A percentile compares a stretch with the other conserved stretches of the same genome.
phyloP scores from a whole-genome alignment of 2,329 filamentous ascomycete genomes.

The Penicillium sp. region DNA sequence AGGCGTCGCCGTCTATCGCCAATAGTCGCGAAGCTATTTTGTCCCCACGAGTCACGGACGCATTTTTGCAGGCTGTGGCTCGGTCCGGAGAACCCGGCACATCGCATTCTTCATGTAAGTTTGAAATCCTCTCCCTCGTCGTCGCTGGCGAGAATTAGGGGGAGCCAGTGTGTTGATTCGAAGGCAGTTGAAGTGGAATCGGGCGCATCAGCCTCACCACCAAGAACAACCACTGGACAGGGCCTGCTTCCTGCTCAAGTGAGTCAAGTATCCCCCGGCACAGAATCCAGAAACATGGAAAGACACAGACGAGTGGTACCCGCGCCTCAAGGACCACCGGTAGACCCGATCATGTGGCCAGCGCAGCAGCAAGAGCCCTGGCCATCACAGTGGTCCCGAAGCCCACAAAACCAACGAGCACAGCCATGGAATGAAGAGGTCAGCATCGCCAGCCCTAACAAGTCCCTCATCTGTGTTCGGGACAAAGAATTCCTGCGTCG shows the following conservation, averaged over 20 bases:
- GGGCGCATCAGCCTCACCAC: conserved; percentile 1
- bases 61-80: conserved; percentile 32
- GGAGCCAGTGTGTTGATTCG: not conserved
- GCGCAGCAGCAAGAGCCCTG: conserved; percentile 5
- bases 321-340: not conserved
- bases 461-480: conserved; percentile 24
- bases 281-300: not conserved
- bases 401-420: conserved; percentile 4
- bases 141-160: not conserved
- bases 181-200: conserved; percentile 8
- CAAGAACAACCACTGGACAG: not conserved
- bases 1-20: conserved; percentile 31
- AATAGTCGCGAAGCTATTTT: conserved; percentile 29
- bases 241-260: conserved; percentile 4
- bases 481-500: conserved; percentile 26
- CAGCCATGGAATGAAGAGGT: conserved; percentile 11
- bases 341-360: conserved; percentile 15
- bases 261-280: not conserved
- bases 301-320: not conserved
- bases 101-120: conserved; percentile 22
- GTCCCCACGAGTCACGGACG: conserved; percentile 30
- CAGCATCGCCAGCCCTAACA: conserved; percentile 26
- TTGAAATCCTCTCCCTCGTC: not conserved
- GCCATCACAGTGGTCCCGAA: conserved; percentile 3
- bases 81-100: conserved; percentile 22